A percentile compares a stretch with the other conserved stretches of the same genome.
Evolutionary conservation across 2,329 filamentous ascomycete genomes (phyloP).

Genomic region (Fusarium sp.): DNA sequence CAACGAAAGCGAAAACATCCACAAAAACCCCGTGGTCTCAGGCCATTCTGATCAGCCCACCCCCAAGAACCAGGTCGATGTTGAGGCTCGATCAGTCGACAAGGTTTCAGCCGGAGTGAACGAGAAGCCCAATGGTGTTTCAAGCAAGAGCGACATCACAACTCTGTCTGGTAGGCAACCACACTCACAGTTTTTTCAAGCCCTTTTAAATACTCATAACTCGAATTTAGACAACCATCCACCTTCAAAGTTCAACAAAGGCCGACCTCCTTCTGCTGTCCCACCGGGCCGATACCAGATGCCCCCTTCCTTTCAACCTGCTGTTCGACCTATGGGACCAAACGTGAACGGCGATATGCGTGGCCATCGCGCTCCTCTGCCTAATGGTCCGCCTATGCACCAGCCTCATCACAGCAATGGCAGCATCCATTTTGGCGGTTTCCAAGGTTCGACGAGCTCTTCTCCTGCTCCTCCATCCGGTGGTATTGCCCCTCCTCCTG

Average conservation of each 20-base stretch:
- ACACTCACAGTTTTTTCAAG: neutral
- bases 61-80: constrained; percentile 13
- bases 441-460: constrained; percentile 64
- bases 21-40: constrained; percentile 22
- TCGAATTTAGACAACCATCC: constrained; percentile 24
- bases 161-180: constrained; percentile 26
- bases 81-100: constrained; percentile 14
- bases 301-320: constrained; percentile 55
- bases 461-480: constrained; percentile 63
- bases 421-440: constrained; percentile 65
- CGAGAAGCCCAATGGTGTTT: constrained; percentile 31
- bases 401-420: constrained; percentile 64
- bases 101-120: neutral
- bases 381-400: constrained; percentile 54
- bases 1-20: constrained; percentile 22
- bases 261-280: constrained; percentile 45
- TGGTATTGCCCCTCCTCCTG: constrained; percentile 60
- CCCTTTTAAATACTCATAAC: constrained; percentile 5
- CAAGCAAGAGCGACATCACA: constrained; percentile 23
- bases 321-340: constrained; percentile 43
- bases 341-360: constrained; percentile 47
- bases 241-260: constrained; percentile 26
- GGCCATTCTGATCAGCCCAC: constrained; percentile 39
- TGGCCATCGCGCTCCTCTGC: constrained; percentile 45
- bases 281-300: constrained; percentile 53